Evolutionary conservation across 2,329 filamentous ascomycete species (phyloP).

Genomic region (Pseudogymnoascus pannorum): DNA sequence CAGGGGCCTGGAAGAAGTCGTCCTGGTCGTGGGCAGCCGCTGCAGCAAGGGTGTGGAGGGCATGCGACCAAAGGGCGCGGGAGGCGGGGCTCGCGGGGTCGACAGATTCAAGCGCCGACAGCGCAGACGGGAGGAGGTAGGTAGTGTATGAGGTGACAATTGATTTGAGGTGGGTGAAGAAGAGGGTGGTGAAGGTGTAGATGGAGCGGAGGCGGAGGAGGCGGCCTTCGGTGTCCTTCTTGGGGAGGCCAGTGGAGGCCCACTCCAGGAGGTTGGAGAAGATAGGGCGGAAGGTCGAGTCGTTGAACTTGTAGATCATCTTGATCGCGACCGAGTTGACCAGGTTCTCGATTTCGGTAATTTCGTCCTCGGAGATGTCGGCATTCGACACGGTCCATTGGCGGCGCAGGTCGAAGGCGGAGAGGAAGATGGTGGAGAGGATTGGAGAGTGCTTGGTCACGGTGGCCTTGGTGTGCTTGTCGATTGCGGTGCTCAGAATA

Average conservation of each 20-base stretch:
- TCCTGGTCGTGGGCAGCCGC: constrained; percentile 87
- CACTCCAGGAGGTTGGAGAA: constrained; percentile 84
- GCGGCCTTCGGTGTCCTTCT: constrained; percentile 52
- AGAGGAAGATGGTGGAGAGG: constrained; percentile 59
- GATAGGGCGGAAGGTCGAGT: constrained; percentile 84
- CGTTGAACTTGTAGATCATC: constrained; percentile 96
- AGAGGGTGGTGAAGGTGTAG: constrained; percentile 70
- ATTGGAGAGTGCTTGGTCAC: constrained; percentile 67
- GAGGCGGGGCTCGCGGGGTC: constrained; percentile 40
- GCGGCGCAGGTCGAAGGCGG: constrained; percentile 58
- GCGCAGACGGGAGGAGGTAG: constrained; percentile 71
- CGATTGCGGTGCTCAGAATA: constrained; percentile 62
- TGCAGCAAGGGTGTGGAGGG: constrained; percentile 64
- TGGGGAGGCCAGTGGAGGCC: constrained; percentile 54
- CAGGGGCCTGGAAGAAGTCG: constrained; percentile 90
- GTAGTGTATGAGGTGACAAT: constrained; percentile 89
- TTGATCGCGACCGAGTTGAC: constrained; percentile 69
- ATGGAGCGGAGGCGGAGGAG: constrained; percentile 63
- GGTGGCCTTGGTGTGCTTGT: constrained; percentile 68
- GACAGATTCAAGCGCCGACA: constrained; percentile 49
- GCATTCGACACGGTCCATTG: constrained; percentile 40
- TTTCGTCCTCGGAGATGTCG: constrained; percentile 36
- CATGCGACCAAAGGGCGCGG: constrained; percentile 58
- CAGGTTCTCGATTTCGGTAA: constrained; percentile 54
- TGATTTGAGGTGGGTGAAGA: constrained; percentile 83